Evolutionary conservation across 768 basidiomycete genomes (phyloP).

Genomic region (Boletus fagicola): DNA sequence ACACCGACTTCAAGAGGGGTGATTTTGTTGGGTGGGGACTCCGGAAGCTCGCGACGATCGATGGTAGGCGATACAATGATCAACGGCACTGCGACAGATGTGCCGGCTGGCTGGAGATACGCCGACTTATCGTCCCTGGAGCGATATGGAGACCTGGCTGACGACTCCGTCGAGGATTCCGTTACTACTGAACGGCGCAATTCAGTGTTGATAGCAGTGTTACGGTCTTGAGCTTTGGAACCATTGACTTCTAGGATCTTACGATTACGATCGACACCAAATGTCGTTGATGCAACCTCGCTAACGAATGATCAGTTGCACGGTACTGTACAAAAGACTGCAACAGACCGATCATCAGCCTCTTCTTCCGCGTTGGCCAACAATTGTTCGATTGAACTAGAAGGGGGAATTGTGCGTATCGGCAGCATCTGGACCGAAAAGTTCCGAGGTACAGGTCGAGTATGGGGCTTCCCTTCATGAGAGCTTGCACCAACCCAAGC

Average conservation of each 20-base stretch:
- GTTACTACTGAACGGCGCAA: neutral
- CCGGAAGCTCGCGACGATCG: neutral
- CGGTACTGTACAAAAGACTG: neutral
- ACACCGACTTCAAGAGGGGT: neutral
- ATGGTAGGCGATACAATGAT: constrained; percentile 2
- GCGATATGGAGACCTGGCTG: neutral
- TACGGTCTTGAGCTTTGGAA: neutral
- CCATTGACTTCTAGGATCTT: neutral
- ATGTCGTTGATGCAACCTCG: neutral
- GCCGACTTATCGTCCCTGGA: neutral
- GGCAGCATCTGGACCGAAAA: neutral
- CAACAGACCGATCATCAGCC: constrained; percentile 12
- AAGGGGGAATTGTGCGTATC: neutral
- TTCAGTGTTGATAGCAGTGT: neutral
- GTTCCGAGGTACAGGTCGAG: neutral
- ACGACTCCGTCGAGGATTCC: neutral
- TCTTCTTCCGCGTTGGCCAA: neutral
- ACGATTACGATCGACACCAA: neutral
- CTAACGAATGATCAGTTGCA: constrained; percentile 10
- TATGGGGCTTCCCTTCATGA: constrained; percentile 15
- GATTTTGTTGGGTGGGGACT: neutral
- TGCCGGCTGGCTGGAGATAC: neutral
- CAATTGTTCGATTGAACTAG: neutral
- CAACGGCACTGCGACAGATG: neutral
- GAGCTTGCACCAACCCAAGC: neutral